A percentile compares a stretch with the other conserved stretches of the same genome.
Evolutionary conservation across 1,284 basidiomycete genomes (phyloP).

Genomic region (Cutaneotrichosporon cutaneum): DNA sequence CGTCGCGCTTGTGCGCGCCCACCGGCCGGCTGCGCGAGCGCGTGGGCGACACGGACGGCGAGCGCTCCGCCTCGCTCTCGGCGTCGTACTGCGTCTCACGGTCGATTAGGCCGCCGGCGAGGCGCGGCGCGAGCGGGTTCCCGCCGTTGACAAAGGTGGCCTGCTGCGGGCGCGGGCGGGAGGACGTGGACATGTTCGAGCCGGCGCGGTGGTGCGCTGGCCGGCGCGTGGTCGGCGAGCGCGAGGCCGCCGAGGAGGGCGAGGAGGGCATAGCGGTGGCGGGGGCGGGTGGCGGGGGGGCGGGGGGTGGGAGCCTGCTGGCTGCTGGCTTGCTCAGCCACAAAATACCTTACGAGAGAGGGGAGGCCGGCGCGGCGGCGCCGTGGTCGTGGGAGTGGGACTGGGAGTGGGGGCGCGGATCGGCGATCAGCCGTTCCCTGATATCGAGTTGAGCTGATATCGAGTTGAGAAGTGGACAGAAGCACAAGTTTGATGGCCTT

Average conservation of each 20-base stretch:
- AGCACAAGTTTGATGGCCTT: too few species aligned
- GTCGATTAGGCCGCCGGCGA: constrained; percentile 1
- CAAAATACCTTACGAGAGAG: too few species aligned
- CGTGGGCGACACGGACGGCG: background rate
- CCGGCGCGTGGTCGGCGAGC: too few species aligned
- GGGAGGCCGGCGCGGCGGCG: background rate
- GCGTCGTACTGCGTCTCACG: constrained; percentile 7
- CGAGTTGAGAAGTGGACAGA: too few species aligned
- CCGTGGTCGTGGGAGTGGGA: too few species aligned
- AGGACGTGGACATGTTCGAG: constrained; percentile 4
- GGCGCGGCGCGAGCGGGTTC: constrained; percentile 4
- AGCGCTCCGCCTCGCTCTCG: background rate
- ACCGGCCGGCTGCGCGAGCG: constrained; percentile 5
- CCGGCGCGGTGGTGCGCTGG: background rate
- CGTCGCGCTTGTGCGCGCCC: background rate
- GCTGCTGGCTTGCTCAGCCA: too few species aligned
- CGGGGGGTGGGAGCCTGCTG: too few species aligned
- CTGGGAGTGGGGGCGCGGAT: background rate
- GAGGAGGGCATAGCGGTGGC: too few species aligned
- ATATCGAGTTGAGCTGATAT: too few species aligned
- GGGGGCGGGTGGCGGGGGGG: too few species aligned
- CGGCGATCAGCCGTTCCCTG: too few species aligned
- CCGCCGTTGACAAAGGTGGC: constrained; percentile 30
- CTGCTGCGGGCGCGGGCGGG: constrained; percentile 33
- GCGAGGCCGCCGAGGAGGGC: too few species aligned